Evolutionary conservation across 441 rosid genomes (phyloP).

Genomic region (Sinapis alba): DNA sequence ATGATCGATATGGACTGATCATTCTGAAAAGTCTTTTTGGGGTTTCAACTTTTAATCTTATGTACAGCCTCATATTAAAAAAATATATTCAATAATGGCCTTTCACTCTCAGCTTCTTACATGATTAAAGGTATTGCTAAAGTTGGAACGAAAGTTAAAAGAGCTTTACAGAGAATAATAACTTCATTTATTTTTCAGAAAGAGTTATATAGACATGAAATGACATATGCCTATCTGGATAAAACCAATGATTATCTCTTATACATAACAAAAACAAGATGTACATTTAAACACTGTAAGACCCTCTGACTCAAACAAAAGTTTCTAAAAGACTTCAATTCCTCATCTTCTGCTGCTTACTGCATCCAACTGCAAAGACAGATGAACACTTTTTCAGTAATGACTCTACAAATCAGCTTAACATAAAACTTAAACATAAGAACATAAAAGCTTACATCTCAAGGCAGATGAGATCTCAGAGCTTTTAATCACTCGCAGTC

Average conservation of each 20-base stretch:
- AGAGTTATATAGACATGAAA: constrained; percentile 24
- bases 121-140: constrained; percentile 31
- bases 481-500: constrained; percentile 75
- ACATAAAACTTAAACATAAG: neutral
- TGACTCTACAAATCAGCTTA: neutral
- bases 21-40: constrained; percentile 24
- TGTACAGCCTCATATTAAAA: constrained; percentile 11
- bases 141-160: constrained; percentile 27
- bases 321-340: constrained; percentile 19
- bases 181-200: neutral
- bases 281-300: constrained; percentile 12
- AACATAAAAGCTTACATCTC: constrained; percentile 49
- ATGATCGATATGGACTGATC: constrained; percentile 33
- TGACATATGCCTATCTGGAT: constrained; percentile 14
- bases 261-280: constrained; percentile 34
- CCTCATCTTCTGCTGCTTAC: constrained; percentile 33
- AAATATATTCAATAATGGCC: neutral
- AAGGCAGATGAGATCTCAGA: constrained; percentile 58
- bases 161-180: constrained; percentile 28
- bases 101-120: constrained; percentile 29
- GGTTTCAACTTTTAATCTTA: constrained; percentile 28
- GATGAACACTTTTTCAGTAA: neutral
- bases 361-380: constrained; percentile 29
- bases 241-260: constrained; percentile 30
- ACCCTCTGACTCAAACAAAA: neutral